Percentiles rank a stretch among this genome's conserved stretches.
Conservation (phyloP, 176 grass and related monocot genomes). For the Cocos nucifera region DNA sequence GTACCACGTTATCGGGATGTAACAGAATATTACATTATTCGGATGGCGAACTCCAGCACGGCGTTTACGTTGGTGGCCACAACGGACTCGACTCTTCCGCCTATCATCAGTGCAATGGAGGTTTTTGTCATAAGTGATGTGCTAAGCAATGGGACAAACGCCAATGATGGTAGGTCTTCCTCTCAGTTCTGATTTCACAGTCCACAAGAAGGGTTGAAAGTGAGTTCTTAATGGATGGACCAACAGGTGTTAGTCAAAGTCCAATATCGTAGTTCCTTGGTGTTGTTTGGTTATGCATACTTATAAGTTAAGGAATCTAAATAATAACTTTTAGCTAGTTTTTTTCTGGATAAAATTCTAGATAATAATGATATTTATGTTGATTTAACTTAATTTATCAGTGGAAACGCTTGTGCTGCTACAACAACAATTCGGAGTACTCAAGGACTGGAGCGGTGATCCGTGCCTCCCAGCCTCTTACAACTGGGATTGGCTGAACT, state of each 20-base stretch:
- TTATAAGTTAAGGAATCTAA: too few relatives aligned
- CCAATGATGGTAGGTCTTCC: background rate
- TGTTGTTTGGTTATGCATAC: too few relatives aligned
- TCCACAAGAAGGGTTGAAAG: too few relatives aligned
- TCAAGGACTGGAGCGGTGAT: slow-evolving; percentile 5
- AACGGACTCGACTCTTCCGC: background rate
- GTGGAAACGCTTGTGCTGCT: background rate
- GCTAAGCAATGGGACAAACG: slow-evolving; percentile 8
- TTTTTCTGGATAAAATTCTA: too few relatives aligned
- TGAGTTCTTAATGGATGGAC: too few relatives aligned
- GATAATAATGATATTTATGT: too few relatives aligned
- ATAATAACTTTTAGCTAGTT: too few relatives aligned
- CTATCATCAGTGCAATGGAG: slow-evolving; percentile 4
- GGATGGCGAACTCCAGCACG: background rate
- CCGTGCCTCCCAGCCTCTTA: slow-evolving; percentile 3
- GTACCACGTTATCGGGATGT: background rate
- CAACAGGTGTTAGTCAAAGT: too few relatives aligned
- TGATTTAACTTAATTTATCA: background rate
- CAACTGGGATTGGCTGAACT: slow-evolving; percentile 2
- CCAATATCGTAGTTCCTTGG: too few relatives aligned
- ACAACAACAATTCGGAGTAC: background rate
- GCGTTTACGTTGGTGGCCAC: background rate
- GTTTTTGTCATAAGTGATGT: background rate
- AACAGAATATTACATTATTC: background rate
- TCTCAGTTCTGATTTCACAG: background rate